These are phyloP conservation scores for Leccinellum albellum DNA, from an alignment of 768 basidiomycete species.

Conservation along the genomic window DNA sequence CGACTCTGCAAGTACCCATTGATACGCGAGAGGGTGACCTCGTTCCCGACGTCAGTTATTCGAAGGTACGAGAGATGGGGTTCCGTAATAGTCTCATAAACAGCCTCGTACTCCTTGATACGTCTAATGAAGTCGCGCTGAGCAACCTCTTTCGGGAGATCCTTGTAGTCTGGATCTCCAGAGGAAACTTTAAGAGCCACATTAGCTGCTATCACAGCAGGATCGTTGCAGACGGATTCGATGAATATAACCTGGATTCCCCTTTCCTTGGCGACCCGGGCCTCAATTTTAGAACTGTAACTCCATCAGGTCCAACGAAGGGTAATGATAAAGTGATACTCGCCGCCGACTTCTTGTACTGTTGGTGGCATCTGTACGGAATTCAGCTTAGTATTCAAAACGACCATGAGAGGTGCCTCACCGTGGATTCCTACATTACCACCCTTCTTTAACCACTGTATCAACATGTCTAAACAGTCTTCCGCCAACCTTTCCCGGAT, in stretches of 20 bases:
- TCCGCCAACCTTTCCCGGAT: constrained; percentile 79
- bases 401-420: constrained; percentile 30
- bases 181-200: constrained; percentile 93
- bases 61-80: constrained; percentile 85
- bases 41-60: constrained; percentile 90
- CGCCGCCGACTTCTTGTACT: constrained; percentile 75
- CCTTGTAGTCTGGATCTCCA: constrained; percentile 97
- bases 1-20: constrained; percentile 95
- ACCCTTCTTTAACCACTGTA: constrained; percentile 90
- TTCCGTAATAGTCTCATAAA: constrained; percentile 94
- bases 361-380: constrained; percentile 84
- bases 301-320: constrained; percentile 1
- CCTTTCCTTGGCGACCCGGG: constrained; percentile 81
- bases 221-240: constrained; percentile 93
- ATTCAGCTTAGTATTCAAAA: neutral
- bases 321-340: constrained; percentile 12
- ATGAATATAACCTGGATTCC: constrained; percentile 89
- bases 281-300: constrained; percentile 74
- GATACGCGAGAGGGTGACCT: constrained; percentile 82
- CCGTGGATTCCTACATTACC: constrained; percentile 99
- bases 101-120: constrained; percentile 89
- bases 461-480: constrained; percentile 92
- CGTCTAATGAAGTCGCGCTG: constrained; percentile 86
- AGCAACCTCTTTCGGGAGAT: constrained; percentile 79
- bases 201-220: constrained; percentile 90